A percentile compares a stretch with the other conserved stretches of the same genome.
These are phyloP conservation scores for Hyaloscypha bicolor DNA, from an alignment of 495 filamentous ascomycete genomes.

Conservation along the genomic window DNA sequence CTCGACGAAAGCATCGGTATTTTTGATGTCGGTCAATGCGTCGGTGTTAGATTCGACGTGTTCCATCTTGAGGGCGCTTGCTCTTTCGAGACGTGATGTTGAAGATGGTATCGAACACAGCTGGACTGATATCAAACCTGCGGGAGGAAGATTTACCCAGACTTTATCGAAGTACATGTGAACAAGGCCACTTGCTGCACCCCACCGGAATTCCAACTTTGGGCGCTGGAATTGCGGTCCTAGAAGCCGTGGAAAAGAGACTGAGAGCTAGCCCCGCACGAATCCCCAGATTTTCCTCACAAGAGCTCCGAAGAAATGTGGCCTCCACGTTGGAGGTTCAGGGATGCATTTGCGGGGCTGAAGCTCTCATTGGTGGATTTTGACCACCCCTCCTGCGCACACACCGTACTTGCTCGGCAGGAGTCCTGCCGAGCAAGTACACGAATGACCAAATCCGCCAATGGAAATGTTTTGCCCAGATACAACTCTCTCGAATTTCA, in stretches of 20 bases:
- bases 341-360: not conserved
- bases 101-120: not conserved
- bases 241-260: not conserved
- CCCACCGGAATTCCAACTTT: not conserved
- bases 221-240: not conserved
- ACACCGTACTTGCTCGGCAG: no score
- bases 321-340: no score
- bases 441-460: no score
- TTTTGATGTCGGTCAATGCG: constrained; percentile 14
- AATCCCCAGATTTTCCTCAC: constrained; percentile 1
- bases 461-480: no score
- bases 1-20: constrained; percentile 26
- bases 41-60: constrained; percentile 11
- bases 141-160: no score
- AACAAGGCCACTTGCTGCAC: not conserved
- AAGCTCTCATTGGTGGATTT: constrained; percentile 4
- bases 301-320: not conserved
- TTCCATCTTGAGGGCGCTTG: constrained; percentile 5
- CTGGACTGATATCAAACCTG: not conserved
- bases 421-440: no score
- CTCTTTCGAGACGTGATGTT: not conserved
- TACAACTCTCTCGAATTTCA: no score
- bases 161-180: not conserved
- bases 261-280: not conserved
- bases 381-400: no score